Conservation (phyloP, 2,329 filamentous ascomycete genomes). For the Ramichloridium luteum region DNA sequence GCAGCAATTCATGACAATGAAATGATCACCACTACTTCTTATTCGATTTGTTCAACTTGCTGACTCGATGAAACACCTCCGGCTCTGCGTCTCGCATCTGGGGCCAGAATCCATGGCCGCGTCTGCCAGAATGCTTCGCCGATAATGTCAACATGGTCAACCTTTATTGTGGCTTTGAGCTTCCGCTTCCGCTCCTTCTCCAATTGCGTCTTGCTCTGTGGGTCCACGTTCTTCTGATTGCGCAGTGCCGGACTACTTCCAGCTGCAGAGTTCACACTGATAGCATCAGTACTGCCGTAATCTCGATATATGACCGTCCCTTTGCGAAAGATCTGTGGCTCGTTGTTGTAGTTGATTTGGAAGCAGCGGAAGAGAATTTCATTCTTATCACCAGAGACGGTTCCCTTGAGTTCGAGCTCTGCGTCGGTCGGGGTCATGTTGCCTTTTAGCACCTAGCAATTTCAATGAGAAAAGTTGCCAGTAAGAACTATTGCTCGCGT, state of each 20-base stretch:
- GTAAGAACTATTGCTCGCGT: too few species aligned
- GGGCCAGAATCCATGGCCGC: constrained; percentile 57
- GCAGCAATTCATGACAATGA: too few species aligned
- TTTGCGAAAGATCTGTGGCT: constrained; percentile 83
- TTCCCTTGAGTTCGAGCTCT: constrained; percentile 70
- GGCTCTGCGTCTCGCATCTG: constrained; percentile 6
- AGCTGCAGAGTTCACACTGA: neutral
- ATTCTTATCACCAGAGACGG: constrained; percentile 78
- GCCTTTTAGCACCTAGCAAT: constrained; percentile 49
- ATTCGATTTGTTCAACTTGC: too few species aligned
- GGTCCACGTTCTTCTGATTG: constrained; percentile 4
- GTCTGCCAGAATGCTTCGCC: constrained; percentile 87
- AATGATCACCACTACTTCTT: too few species aligned
- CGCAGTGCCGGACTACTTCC: neutral
- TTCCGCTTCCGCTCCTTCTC: constrained; percentile 75
- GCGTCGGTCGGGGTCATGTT: constrained; percentile 63
- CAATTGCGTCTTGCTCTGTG: constrained; percentile 51
- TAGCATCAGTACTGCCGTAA: constrained; percentile 24
- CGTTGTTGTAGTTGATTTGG: constrained; percentile 94
- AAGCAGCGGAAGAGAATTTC: constrained; percentile 87
- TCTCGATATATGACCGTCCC: constrained; percentile 73
- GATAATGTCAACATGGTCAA: constrained; percentile 88
- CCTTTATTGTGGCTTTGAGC: constrained; percentile 65
- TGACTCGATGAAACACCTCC: too few species aligned
- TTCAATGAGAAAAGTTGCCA: too few species aligned